Evolutionary conservation across 2,329 filamentous ascomycete genomes (phyloP), one percentile per base, ranked within the genome.

Genomic region (Ceratocystis lukuohia): DNA sequence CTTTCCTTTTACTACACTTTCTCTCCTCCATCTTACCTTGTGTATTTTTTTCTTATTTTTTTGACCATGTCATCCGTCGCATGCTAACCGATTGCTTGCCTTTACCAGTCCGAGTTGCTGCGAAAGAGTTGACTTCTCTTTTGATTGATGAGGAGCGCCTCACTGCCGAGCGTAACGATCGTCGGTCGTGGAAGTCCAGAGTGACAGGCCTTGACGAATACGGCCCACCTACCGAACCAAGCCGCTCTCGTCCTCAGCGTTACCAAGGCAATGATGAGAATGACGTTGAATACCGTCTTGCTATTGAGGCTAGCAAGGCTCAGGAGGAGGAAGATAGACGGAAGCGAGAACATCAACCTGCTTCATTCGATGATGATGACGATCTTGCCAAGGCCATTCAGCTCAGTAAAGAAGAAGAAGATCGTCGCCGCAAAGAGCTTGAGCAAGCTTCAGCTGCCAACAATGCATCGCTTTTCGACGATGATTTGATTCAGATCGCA

Each of bases 151-250:
- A 99, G 76, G 94, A 97, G 72, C 85, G 94, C 73, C 78, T 99
- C 72, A 88, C 92, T 71, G 87, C 86, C 69, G 94, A 99, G 78
- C 87, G 94, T 73, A 90, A 85, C 72, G 94, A 97, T 75, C 85
- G 94, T 66, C 96, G 91, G 75, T 85, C 89, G 1, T 99, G 94
- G 94, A 99, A 99, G 77, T 96, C 92, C 64, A 88, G 94, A 68
- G 94, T 99, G 45, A 91, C 87, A 41, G 94, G 94, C 22, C 86
- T 97, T 56, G 94, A 97, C 70, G 93, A 97, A 73, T 89, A 84
- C 71, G 84, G 75, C 22, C 78, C 78, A 53, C 77, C 76, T 69
- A 76, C 79, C 5, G 74, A 74, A 12, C 73, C 73, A 61, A 76
- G 69, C 63, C 74, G 71, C 64, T 75, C 76, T 25, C 77, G 77